Conservation (phyloP, 2,329 filamentous ascomycete species). For the Amesomyces nigricolor region DNA sequence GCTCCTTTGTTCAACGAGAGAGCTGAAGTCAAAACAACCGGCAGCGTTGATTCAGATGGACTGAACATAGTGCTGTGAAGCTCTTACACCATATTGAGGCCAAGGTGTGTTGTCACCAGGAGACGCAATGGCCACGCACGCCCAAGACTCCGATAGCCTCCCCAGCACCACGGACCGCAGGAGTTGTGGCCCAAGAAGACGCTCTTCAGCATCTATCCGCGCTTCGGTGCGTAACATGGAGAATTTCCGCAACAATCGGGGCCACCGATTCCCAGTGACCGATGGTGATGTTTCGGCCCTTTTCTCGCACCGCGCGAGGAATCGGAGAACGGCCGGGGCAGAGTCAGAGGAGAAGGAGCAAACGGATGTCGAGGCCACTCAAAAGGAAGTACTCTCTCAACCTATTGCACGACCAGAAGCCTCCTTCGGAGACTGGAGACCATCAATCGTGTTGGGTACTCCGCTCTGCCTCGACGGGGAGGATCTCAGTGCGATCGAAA, state of each 20-base stretch:
- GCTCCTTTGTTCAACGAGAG: background rate
- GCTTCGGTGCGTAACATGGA: constrained; percentile 6
- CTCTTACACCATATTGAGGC: background rate
- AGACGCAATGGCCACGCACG: constrained; percentile 3
- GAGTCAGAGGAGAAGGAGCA: background rate
- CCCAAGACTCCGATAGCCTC: background rate
- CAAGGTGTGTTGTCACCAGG: too few relatives aligned
- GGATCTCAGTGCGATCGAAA: constrained; percentile 34
- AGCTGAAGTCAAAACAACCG: background rate
- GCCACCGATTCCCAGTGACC: background rate
- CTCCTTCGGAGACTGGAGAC: constrained; percentile 21
- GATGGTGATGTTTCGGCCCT: background rate
- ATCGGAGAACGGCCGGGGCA: constrained; percentile 7
- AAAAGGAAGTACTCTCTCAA: background rate
- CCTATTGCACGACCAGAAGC: background rate
- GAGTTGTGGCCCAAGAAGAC: constrained; percentile 1
- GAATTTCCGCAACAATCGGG: constrained; percentile 12
- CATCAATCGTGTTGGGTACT: constrained; percentile 33
- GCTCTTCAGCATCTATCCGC: background rate
- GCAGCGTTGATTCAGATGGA: too few relatives aligned
- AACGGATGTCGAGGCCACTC: constrained; percentile 1
- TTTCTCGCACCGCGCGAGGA: constrained; percentile 1
- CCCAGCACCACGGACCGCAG: background rate
- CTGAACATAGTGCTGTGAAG: background rate
- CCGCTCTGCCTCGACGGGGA: constrained; percentile 29